Evolutionary conservation across 768 basidiomycete genomes (phyloP).

Genomic region (Leccinum barrowsii): DNA sequence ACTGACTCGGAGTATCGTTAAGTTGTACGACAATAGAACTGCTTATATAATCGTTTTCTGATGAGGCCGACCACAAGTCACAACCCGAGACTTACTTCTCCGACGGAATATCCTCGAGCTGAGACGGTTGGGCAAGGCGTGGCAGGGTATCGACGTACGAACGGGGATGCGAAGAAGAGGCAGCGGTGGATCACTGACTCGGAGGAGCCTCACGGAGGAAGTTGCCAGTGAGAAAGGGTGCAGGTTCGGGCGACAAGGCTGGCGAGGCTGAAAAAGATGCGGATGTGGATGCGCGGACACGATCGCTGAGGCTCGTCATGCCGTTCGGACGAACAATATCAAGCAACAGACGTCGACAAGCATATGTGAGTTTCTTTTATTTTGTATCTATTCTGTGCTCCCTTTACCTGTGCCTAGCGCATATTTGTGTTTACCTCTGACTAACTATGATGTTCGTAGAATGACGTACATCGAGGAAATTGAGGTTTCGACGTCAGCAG

Average conservation of each 20-base stretch:
- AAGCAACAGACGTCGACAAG: slow-evolving; percentile 99
- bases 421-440: not conserved
- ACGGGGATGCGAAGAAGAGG: slow-evolving; percentile 77
- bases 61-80: too few species aligned
- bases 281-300: slow-evolving; percentile 35
- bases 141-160: slow-evolving; percentile 82
- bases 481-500: slow-evolving; percentile 68
- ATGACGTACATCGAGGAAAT: slow-evolving; percentile 97
- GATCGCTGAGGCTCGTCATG: slow-evolving; percentile 66
- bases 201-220: slow-evolving; percentile 38
- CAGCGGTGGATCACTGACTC: slow-evolving; percentile 48
- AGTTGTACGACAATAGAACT: too few species aligned
- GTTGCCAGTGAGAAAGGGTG: slow-evolving; percentile 41
- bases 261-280: slow-evolving; percentile 37
- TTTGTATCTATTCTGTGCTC: too few species aligned
- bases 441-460: slow-evolving; percentile 35
- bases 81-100: too few species aligned
- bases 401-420: too few species aligned
- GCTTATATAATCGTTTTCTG: too few species aligned
- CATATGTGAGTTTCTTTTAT: slow-evolving; percentile 68
- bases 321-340: slow-evolving; percentile 87
- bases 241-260: too few species aligned
- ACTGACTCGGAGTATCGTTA: slow-evolving; percentile 46
- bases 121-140: slow-evolving; percentile 65
- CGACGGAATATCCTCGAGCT: slow-evolving; percentile 59